A percentile compares a stretch with the other conserved stretches of the same genome.
Evolutionary conservation across 2,329 filamentous ascomycete genomes (phyloP).

Genomic region (Cryoendolithus antarcticus): DNA sequence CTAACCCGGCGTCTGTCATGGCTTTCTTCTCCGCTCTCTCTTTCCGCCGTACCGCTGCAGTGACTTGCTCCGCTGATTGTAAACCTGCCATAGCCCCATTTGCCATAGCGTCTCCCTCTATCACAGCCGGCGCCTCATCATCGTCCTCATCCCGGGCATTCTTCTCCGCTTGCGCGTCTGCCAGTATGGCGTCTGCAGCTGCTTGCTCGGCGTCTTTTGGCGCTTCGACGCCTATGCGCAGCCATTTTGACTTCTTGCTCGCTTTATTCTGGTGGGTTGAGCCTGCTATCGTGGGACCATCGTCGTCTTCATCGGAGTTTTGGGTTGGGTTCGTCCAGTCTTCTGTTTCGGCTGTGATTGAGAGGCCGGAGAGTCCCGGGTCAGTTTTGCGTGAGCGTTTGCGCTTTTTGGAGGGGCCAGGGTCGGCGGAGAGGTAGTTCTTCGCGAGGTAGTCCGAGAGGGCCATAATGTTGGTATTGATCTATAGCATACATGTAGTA

Average conservation of each 20-base stretch:
- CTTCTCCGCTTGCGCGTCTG: slow-evolving; percentile 22
- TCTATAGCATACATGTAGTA: too few species aligned
- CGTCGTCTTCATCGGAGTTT: slow-evolving; percentile 39
- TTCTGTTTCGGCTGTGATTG: slow-evolving; percentile 39
- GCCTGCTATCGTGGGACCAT: slow-evolving; percentile 33
- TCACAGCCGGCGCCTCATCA: slow-evolving; percentile 36
- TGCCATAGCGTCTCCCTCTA: slow-evolving; percentile 56
- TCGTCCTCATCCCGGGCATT: slow-evolving; percentile 18
- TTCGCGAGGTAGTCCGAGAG: slow-evolving; percentile 80
- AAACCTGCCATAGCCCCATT: slow-evolving; percentile 79
- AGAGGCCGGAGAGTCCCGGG: too few species aligned
- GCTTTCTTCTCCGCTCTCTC: slow-evolving; percentile 49
- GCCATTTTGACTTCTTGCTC: slow-evolving; percentile 77
- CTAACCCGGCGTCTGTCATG: slow-evolving; percentile 33
- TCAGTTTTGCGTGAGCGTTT: too few species aligned
- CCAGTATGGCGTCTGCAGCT: slow-evolving; percentile 42
- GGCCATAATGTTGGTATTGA: slow-evolving; percentile 45
- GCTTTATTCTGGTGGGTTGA: slow-evolving; percentile 42
- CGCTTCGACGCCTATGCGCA: slow-evolving; percentile 46
- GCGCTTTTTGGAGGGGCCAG: slow-evolving; percentile 41
- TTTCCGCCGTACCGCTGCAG: slow-evolving; percentile 44
- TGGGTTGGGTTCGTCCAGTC: slow-evolving; percentile 37
- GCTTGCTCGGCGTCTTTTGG: slow-evolving; percentile 44
- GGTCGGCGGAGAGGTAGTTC: slow-evolving; percentile 69
- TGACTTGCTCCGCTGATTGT: slow-evolving; percentile 68